phyloP scores from a whole-genome alignment of 2,329 filamentous ascomycete species.

The Fusarium metavorans region DNA sequence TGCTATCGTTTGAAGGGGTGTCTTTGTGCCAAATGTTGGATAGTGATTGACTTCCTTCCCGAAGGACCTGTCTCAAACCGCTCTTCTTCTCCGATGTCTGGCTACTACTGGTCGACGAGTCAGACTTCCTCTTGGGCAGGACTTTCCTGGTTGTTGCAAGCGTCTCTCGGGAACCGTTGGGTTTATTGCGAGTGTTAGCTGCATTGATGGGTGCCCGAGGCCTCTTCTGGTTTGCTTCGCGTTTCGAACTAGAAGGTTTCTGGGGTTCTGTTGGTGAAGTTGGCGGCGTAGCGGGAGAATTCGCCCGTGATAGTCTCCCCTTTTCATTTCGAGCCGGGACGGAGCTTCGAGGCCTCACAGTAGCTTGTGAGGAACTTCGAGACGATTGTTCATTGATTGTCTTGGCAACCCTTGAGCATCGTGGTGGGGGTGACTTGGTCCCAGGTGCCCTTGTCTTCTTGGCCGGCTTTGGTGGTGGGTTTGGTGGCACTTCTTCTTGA shows the following conservation, averaged over 20 bases:
- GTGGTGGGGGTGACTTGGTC: constrained; percentile 24
- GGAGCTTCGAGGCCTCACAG: constrained; percentile 6
- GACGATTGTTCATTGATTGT: constrained; percentile 12
- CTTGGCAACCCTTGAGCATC: constrained; percentile 20
- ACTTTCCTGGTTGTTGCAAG: constrained; percentile 21
- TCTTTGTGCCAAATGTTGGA: constrained; percentile 65
- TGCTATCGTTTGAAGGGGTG: constrained; percentile 43
- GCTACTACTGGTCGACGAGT: constrained; percentile 16
- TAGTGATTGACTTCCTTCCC: constrained; percentile 60
- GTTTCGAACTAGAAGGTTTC: constrained; percentile 14
- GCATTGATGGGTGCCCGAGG: constrained; percentile 32
- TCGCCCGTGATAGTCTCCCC: constrained; percentile 10
- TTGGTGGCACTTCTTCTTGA: not conserved
- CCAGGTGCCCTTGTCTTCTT: constrained; percentile 20
- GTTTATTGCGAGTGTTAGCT: constrained; percentile 45
- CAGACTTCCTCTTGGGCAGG: constrained; percentile 40
- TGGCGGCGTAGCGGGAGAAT: constrained; percentile 21
- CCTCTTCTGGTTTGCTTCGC: constrained; percentile 43
- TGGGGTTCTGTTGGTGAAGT: constrained; percentile 17
- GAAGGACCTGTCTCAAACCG: constrained; percentile 64
- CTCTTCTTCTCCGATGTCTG: constrained; percentile 57
- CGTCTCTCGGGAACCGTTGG: constrained; percentile 37
- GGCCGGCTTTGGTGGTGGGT: constrained; percentile 20
- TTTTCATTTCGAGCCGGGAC: constrained; percentile 20
- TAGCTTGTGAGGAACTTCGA: constrained; percentile 3